Evolutionary conservation across 2,329 filamentous ascomycete genomes (phyloP), one percentile per base, ranked within the genome.

Genomic region (Alternaria conjuncta): DNA sequence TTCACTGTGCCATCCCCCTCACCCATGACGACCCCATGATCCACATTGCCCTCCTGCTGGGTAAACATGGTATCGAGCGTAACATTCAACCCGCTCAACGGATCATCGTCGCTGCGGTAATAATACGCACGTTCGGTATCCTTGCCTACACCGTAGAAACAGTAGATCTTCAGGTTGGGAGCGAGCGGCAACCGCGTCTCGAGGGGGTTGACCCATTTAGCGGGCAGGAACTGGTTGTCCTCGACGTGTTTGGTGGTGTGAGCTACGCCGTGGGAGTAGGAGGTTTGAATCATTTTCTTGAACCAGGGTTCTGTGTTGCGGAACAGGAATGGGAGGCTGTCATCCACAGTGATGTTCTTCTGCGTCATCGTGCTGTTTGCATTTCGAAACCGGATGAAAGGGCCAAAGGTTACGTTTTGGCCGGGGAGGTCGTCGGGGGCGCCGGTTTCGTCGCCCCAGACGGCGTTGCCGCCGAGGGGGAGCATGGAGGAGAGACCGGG

Each of bases 1-100:
- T 94, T 97, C 45, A 99, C 96, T 0, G 96, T 99, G 2, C 96
- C 96, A 72, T 99, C 96, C 5, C 96, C 96, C 79, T 98, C 96
- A 41, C 95, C 95, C 86, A 97, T 91, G 32, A 97, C 86, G n/a
- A 99, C 93, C 23, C 96, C 96, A 69, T 92, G 96, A 76, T 99
- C 94, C 5, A 87, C 80, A 20, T 82, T 79, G 20, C 79, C 80
- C 25, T 41, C 36, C 0, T 2, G 2, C 1, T 80, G 79, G 3
- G 81, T 84, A 32, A 83, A 81, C 11, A 80, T 81, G 1, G 85
- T 86, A 68, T 87, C 86, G 55, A 87, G 86, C 26, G 84, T 86
- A 32, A 87, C 81, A 72, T 93, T 93, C 18, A 93, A 84, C 18
- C 86, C 89, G 7, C 88, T 89, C n/a, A 87, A 73, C 0, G 86